Conservation (phyloP, 257 asterid species). For the Ehretia macrophylla region DNA sequence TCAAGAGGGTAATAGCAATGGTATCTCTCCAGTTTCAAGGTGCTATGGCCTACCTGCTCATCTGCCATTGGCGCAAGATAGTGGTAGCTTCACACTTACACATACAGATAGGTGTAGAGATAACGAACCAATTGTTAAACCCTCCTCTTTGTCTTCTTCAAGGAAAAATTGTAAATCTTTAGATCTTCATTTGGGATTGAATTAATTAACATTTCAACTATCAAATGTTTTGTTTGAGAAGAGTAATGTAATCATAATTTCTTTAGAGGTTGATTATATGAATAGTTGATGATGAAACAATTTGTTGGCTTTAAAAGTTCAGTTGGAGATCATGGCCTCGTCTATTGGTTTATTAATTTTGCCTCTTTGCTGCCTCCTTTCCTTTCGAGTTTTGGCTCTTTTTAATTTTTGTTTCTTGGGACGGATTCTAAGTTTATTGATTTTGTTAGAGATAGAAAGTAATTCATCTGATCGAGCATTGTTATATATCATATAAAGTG, state of each 20-base stretch:
- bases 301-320: no score
- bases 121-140: slow-evolving; percentile 17
- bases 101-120: slow-evolving; percentile 24
- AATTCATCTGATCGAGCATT: no score
- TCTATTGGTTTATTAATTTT: no score
- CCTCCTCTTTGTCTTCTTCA: slow-evolving; percentile 26
- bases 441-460: no score
- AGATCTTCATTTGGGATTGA: slow-evolving; percentile 69
- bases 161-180: slow-evolving; percentile 40
- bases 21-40: slow-evolving; percentile 18
- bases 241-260: neutral
- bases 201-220: slow-evolving; percentile 23
- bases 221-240: neutral
- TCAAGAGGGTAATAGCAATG: slow-evolving; percentile 10
- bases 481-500: no score
- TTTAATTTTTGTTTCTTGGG: no score
- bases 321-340: no score
- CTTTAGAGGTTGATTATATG: no score
- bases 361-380: no score
- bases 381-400: no score
- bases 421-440: no score
- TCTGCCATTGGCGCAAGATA: slow-evolving; percentile 26
- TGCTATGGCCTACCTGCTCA: slow-evolving; percentile 24
- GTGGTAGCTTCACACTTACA: slow-evolving; percentile 37
- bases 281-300: no score